Conservation (phyloP, 2,329 filamentous ascomycete genomes). For the Amphichorda felina region DNA sequence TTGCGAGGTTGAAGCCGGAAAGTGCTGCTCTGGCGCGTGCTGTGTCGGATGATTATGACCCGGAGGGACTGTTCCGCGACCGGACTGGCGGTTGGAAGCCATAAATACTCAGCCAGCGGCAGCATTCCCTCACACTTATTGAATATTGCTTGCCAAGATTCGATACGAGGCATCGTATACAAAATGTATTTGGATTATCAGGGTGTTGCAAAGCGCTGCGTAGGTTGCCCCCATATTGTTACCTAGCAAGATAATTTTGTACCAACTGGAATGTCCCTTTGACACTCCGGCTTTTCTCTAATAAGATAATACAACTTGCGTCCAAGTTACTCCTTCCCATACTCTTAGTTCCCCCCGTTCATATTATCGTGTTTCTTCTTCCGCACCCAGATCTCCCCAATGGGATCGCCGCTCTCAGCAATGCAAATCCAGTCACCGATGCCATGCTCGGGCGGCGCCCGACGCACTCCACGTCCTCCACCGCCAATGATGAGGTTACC, state of each 20-base stretch:
- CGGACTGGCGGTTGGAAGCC: slow-evolving; percentile 28
- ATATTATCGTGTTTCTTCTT: slow-evolving; percentile 16
- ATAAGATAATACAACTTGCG: too few relatives aligned
- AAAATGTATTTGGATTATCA: too few relatives aligned
- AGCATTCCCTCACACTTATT: too few relatives aligned
- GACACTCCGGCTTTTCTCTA: too few relatives aligned
- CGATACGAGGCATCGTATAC: too few relatives aligned
- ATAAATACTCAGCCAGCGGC: too few relatives aligned
- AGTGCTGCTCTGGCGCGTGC: slow-evolving; percentile 18
- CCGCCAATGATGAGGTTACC: slow-evolving; percentile 74
- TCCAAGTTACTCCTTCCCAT: not conserved
- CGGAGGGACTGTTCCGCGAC: slow-evolving; percentile 21
- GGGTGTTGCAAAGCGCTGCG: too few relatives aligned
- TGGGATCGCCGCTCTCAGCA: slow-evolving; percentile 49
- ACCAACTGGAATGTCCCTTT: too few relatives aligned
- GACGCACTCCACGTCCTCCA: slow-evolving; percentile 56
- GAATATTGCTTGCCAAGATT: too few relatives aligned
- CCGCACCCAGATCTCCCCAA: slow-evolving; percentile 57
- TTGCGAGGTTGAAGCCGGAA: slow-evolving; percentile 21
- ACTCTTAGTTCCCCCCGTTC: not conserved
- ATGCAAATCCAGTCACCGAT: slow-evolving; percentile 64
- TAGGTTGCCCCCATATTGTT: too few relatives aligned
- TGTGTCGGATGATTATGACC: slow-evolving; percentile 23
- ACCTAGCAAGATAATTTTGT: too few relatives aligned
- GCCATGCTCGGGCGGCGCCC: slow-evolving; percentile 47